Base-by-base conservation (phyloP, 1,284 basidiomycete genomes). In the Apiotrichum laibachii region DNA sequence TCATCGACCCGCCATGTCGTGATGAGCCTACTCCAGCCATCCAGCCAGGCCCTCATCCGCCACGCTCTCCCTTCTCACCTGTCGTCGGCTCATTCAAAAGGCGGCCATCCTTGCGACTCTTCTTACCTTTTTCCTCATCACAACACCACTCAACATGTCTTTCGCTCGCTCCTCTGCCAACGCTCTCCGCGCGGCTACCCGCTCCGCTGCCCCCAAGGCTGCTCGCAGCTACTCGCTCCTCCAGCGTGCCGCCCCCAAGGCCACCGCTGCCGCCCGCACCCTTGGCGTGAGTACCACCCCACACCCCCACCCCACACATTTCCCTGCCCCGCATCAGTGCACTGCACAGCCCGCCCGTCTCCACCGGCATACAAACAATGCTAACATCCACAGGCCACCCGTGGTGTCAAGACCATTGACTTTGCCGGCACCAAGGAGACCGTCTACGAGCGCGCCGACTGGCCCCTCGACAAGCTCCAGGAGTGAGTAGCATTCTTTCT, bases 361-460 rank as follows among this genome's bases (percentile, higher is more conserved):
- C n/a, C n/a, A n/a, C n/a, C n/a, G n/a, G n/a, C n/a, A n/a, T n/a
- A n/a, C n/a, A n/a, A n/a, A n/a, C n/a, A n/a, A n/a, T 64, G 34
- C 62, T 58, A 35, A 50, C 49, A 50, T 16, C 22, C 48, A 15
- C 61, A 77, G 72, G 74, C 75, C 61, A 72, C 71, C 62, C 89
- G 92, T 72, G 94, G 95, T 66, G 79, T 98, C 76, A 97, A 98
- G 84, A 96, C 94, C 60, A 89, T 99, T 73, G 90, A 98, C 84
- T 99, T 99, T 81, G 92, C 95, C 67, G 93, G 94, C 68, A 88
- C 88, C 65, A 87, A 95, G 76, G 95, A 99, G 83, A 85, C 85
- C 69, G 93, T 99, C 58, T 99, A 97, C 80, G 95, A 99, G 85
- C 92, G 94, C 68, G 85, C 85, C 72, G 95, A 99, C 85, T 99